Base-by-base conservation (phyloP, 1,139 yeast genomes). In the Yamadazyma friedrichii region DNA sequence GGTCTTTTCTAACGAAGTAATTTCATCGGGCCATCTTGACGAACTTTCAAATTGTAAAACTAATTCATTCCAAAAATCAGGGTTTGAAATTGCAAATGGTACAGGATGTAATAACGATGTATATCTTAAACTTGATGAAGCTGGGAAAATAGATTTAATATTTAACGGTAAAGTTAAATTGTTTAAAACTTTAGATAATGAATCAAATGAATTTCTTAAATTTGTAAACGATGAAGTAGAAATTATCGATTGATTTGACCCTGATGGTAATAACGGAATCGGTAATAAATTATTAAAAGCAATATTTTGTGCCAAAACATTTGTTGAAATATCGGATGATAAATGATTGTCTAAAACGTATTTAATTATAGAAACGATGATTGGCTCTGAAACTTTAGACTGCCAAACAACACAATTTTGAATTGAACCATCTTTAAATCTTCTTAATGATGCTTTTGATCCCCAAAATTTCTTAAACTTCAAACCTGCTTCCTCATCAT, bases 21-120 rank as follows among this genome's bases (percentile, higher is more conserved):
- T 60, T 59, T 93, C 96, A 62, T 88, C 96, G 1, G 99, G 98
- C 99, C 98, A 94, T 60, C 82, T 81, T n/a, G 81, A 74, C 1
- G 96, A 86, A 3, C 87, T 71, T 65, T 94, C 98, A 61, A 94
- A 88, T 61, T 89, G 96, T 36, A 94, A 62, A 10, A 91, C 74
- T 20, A 84, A 82, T 39, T 85, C 89, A 50, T 86, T 88, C 71
- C 88, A 80, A 52, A 85, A 86, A 56, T 88, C 91, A 5, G 91
- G 91, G 52, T 79, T 84, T 2, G 88, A 76, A 3, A 67, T 64
- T 12, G 94, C 93, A 67, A 78, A 88, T 31, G 96, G 95, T 31
- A 82, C 88, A 0, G 98, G 97, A 50, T 80, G 83, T 46, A 82
- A 71, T 10, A 84, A 55, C 1, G 96, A 82, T 0, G 96, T 74